Evolutionary conservation across 139 green algal species (phyloP).

Genomic region (Tetradesmus obliquus): DNA sequence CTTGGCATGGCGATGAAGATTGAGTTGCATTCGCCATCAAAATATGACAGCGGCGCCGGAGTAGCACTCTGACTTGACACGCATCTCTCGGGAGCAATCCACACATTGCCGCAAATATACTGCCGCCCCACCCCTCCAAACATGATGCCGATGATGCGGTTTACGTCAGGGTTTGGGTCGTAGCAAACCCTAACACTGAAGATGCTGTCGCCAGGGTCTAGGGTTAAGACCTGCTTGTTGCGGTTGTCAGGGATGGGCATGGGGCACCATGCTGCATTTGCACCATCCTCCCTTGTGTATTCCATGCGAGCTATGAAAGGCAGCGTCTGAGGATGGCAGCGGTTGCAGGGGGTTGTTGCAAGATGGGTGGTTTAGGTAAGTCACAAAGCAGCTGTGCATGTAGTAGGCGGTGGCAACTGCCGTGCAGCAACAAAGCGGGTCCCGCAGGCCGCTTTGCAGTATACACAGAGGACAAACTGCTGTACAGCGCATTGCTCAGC

Average conservation of each 20-base stretch:
- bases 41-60: slow-evolving; percentile 6
- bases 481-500: too few relatives aligned
- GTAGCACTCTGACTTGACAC: neutral
- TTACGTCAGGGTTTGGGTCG: neutral
- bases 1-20: neutral
- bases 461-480: too few relatives aligned
- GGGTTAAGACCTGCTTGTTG: neutral
- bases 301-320: neutral
- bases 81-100: neutral
- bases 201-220: neutral
- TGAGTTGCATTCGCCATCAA: neutral
- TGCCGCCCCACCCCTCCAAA: neutral
- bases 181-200: slow-evolving; percentile 19
- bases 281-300: neutral
- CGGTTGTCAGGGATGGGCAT: neutral
- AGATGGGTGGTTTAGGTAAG: too few relatives aligned
- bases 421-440: neutral
- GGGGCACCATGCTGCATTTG: neutral
- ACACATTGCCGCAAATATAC: slow-evolving; percentile 31
- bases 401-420: too few relatives aligned
- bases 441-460: too few relatives aligned
- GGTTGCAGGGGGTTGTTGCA: neutral
- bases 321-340: neutral
- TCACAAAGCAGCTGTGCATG: too few relatives aligned
- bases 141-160: neutral